These are phyloP conservation scores for Lagerstroemia speciosa DNA, from an alignment of 345 rosid genomes.

Conservation along the genomic window DNA sequence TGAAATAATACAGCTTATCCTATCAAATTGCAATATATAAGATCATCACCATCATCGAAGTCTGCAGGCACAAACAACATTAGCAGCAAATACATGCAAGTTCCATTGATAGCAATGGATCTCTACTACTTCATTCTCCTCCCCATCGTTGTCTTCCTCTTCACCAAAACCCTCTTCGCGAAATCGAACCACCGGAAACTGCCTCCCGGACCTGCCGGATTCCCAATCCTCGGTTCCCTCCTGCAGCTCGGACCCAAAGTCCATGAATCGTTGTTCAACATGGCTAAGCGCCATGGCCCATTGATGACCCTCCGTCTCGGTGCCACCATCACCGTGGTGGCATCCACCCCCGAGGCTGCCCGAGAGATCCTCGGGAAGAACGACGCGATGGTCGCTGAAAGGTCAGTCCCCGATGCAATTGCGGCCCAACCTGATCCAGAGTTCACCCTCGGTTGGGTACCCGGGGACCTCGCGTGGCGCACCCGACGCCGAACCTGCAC, in stretches of 20 bases:
- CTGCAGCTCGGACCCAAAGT: conserved; percentile 1
- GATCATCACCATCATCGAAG: no score
- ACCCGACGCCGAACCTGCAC: conserved; percentile 8
- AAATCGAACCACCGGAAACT: neutral
- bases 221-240: conserved; percentile 2
- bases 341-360: neutral
- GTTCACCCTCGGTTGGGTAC: conserved; percentile 5
- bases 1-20: no score
- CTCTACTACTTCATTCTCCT: neutral
- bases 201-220: conserved; percentile 1
- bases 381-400: neutral
- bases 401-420: conserved; percentile 1
- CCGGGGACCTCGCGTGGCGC: conserved; percentile 8
- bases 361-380: conserved; percentile 1
- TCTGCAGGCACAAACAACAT: no score
- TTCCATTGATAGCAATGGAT: neutral
- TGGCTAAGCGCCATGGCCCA: conserved; percentile 1
- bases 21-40: no score
- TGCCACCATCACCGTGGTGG: neutral
- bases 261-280: neutral
- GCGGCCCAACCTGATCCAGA: conserved; percentile 4
- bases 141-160: neutral
- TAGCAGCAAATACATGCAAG: no score
- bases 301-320: conserved; percentile 4
- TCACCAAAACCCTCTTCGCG: neutral